phyloP scores from a whole-genome alignment of 257 asterid genomes.

The Salvia splendens region DNA sequence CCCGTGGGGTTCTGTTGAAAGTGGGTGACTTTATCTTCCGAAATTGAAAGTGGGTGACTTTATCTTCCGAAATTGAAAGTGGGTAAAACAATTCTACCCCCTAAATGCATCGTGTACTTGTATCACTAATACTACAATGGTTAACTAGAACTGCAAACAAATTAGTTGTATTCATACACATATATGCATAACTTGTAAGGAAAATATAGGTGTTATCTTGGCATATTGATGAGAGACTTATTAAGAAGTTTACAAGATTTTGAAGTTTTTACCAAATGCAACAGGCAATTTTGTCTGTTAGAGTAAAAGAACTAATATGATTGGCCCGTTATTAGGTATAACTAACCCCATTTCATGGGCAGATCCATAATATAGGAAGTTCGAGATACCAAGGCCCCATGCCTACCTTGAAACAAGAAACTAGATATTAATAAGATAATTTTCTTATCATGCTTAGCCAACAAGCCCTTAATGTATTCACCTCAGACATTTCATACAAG shows the following conservation, averaged over 20 bases:
- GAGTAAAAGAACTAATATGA: not conserved
- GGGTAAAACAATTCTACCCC: no score
- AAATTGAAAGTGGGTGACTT: no score
- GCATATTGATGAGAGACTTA: no score
- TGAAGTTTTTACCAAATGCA: not conserved
- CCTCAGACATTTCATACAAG: conserved; percentile 20
- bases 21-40: no score
- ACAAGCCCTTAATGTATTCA: conserved; percentile 2
- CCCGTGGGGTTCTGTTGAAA: no score
- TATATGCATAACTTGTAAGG: no score
- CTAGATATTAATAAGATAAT: not conserved
- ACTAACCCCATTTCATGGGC: conserved; percentile 6
- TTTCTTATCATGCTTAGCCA: not conserved
- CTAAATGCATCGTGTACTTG: no score
- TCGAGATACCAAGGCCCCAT: not conserved
- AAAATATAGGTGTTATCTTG: no score
- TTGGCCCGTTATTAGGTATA: not conserved
- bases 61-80: no score
- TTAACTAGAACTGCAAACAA: no score
- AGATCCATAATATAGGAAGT: not conserved
- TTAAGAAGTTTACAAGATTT: not conserved
- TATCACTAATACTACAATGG: no score
- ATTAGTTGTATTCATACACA: no score
- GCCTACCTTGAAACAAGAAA: conserved; percentile 1
- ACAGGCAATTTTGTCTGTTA: not conserved